Base-by-base conservation (phyloP, 2,329 filamentous ascomycete species). In the Paraphaeosphaeria sporulosa region DNA sequence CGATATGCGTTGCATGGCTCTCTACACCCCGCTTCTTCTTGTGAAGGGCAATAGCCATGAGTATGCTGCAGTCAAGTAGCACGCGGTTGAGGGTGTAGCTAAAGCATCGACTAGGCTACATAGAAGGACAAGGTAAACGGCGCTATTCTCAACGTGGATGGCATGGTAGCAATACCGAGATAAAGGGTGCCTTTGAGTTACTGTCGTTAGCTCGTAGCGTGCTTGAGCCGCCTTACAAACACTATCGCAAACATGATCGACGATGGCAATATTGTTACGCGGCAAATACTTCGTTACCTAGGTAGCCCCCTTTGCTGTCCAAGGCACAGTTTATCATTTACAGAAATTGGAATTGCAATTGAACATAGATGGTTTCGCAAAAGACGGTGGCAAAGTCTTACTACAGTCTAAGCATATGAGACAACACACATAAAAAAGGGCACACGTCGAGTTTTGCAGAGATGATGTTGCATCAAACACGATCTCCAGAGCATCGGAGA, bases 381-480 rank as follows among this genome's bases (percentile, higher is more conserved):
- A 27, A 3, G 3, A 27, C 6, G 25, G 25, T 27, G 6, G 3
- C 25, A 6, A 27, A 27, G 3, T 27, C 25, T 27, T 3, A 6
- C 25, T 27, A 27, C 25, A 27, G 25, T 27, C 25, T 6, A 6
- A 27, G 6, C 3, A 5, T 38, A 17, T 38, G 36, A 38, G 36
- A 17, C 2, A 38, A 38, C 36, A 1, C 17, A 6, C 2, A 17
- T 38, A 15, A 6, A 2, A n/a, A 38, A 10, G 36, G 13, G 13
- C 44, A 47, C 5, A 27, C 12, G 19, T 21, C 21, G 23, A 17
- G 17, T 10, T 13, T 32, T 7, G 15, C 8, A 32, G 46, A 49
- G 30, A 34, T 36, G 47, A 50, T 13, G 47, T 50, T 30, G 30
- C 25, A 36, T 50, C 47, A 50, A 50, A 50, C n/a, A n/a, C 19